Conservation (phyloP, 805 yeast genomes). For the Hermanozyma aechmeae region DNA sequence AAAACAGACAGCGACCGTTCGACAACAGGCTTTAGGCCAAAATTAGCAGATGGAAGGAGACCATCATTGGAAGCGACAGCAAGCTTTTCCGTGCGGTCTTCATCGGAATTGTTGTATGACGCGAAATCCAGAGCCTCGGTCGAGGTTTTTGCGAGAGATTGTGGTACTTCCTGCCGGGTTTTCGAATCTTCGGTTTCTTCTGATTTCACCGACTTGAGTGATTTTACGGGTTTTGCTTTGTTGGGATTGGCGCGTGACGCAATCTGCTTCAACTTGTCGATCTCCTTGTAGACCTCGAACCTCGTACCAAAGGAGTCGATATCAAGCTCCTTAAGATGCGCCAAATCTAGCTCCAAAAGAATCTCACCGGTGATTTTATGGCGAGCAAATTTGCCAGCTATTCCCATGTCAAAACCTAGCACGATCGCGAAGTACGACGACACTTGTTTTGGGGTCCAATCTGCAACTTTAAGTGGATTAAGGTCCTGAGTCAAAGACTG, state of each 20-base stretch:
- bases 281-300: conserved; percentile 84
- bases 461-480: conserved; percentile 39
- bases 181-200: too few species aligned
- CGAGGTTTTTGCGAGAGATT: too few species aligned
- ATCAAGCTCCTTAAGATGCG: conserved; percentile 84
- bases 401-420: conserved; percentile 62
- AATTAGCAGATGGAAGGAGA: too few species aligned
- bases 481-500: conserved; percentile 18
- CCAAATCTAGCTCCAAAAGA: conserved; percentile 73
- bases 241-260: conserved; percentile 3
- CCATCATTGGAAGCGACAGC: too few species aligned
- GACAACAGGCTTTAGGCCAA: too few species aligned
- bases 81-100: conserved; percentile 4
- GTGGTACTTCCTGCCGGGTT: too few species aligned
- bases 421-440: conserved; percentile 60
- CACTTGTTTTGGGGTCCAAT: conserved; percentile 87
- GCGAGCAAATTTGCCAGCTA: conserved; percentile 72
- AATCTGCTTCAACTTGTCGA: conserved; percentile 50
- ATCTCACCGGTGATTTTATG: conserved; percentile 89
- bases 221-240: background rate
- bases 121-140: too few species aligned
- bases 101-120: conserved; percentile 16
- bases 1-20: too few species aligned
- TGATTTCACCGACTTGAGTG: too few species aligned
- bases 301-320: conserved; percentile 91